Evolutionary conservation across 2,329 filamentous ascomycete genomes (phyloP), one percentile per base, ranked within the genome.

Genomic region (Beauveria sp.): DNA sequence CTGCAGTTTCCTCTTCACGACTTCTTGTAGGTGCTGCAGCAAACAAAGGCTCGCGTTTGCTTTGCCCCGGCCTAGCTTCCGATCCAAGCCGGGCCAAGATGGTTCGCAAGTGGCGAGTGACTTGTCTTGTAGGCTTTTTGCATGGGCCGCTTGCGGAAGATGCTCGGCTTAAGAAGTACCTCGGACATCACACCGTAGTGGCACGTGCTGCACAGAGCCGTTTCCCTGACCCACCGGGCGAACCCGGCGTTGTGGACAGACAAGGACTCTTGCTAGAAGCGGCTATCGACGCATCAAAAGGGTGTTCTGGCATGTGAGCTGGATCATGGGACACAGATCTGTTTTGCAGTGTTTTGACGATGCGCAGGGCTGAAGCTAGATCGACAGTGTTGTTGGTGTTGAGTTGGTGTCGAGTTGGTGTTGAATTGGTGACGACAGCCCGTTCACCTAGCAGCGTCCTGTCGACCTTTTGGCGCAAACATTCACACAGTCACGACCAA

Each of bases 81-180:
- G 52, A 45, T 28, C 48, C 57, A 60, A 53, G 57, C 57, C 48
- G 48, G 34, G 3, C 20, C 5, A 26, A 26, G 20, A 38, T 40
- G 18, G 58, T 38, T 24, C 5, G 22, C 5, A 31, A 16, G 34
- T 38, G 28, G 42, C 26, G 9, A 56, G 58, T 53, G 58, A 60
- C 58, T 51, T 54, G n/a, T 46, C 40, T 26, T 12, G 6, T 16
- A 1, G 22, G 42, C 3, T 2, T 42, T 20, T 45, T 46, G 28
- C 53, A 60, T 60, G 58, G 49, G 50, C 38, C 12, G 38, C 34
- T 60, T 60, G 58, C 58, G 42, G 58, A 3, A 16, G 42, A 26
- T 22, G 58, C 49, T 60, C 58, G 58, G 58, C 58, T 60, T 60
- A 60, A 51, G 10, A 60, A 43, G 58, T 60, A 60, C 58, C 58